These are phyloP conservation scores for Phaeosphaeriaceae sp. DNA, from an alignment of 2,329 filamentous ascomycete species.

Conservation along the genomic window DNA sequence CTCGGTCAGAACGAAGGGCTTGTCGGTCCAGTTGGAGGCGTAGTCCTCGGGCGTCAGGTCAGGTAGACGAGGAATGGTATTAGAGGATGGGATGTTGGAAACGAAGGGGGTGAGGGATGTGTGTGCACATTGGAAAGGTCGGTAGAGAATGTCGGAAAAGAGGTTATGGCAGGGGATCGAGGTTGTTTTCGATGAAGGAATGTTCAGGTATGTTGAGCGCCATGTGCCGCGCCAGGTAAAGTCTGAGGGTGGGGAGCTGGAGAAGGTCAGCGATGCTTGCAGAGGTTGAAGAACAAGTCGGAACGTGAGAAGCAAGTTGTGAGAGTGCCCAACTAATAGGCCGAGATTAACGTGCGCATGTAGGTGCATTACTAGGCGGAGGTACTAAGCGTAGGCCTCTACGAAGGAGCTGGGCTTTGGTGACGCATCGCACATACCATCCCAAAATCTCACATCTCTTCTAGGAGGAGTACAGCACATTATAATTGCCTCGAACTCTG, in stretches of 20 bases:
- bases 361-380: neutral
- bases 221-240: conserved; percentile 82
- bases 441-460: too few relatives aligned
- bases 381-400: too few relatives aligned
- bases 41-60: conserved; percentile 78
- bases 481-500: too few relatives aligned
- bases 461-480: too few relatives aligned
- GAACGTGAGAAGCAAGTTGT: neutral
- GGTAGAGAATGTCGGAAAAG: conserved; percentile 88
- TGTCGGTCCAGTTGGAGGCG: conserved; percentile 74
- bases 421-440: too few relatives aligned
- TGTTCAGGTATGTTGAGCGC: conserved; percentile 76
- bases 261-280: neutral
- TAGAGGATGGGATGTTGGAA: conserved; percentile 72
- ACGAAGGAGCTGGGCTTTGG: too few relatives aligned
- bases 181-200: conserved; percentile 61
- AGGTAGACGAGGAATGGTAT: conserved; percentile 74
- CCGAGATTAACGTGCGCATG: neutral
- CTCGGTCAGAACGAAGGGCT: conserved; percentile 84
- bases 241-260: conserved; percentile 51
- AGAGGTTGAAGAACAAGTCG: neutral
- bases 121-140: conserved; percentile 88
- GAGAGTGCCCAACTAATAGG: neutral
- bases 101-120: conserved; percentile 72
- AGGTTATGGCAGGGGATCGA: conserved; percentile 76